Evolutionary conservation across 2,329 filamentous ascomycete genomes (phyloP), one percentile per base, ranked within the genome.

Genomic region (Botrytis paeoniae): DNA sequence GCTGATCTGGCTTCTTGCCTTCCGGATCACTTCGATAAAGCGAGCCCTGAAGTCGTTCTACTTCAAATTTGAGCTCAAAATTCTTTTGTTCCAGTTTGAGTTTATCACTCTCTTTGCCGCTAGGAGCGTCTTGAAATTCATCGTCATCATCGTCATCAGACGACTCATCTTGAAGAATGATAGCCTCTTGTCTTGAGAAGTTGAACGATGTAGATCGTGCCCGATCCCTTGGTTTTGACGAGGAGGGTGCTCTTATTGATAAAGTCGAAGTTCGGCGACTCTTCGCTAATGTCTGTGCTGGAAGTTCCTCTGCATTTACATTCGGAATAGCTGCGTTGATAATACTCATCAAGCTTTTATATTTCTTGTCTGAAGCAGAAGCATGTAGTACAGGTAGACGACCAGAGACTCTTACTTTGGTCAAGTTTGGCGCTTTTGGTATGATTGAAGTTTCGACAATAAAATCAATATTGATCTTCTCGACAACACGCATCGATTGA

Each of bases 381-480:
- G 93, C 96, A 81, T 98, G 95, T 1, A 99, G 86, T 70, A 98
- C 91, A 0, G 97, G 96, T 70, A 99, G 86, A 78, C 97, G 94
- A 2, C 96, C 96, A 1, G 94, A 97, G 48, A 99, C 89, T 74
- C 93, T 92, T 77, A 98, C 91, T 79, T 96, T 96, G 22, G 96
- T 97, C 66, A 99, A 85, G 75, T 98, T 97, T 0, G 95, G 92
- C 0, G 94, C 94, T 80, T 98, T 98, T 0, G 96, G 96, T n/a
- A 99, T 85, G 77, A 99, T 99, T 12, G 95, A 99, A 32, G 93
- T 92, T 81, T 98, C 95, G n/a, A 99, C 89, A 18, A 94, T 90
- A 81, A 99, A 98, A 81, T 98, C 93, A 78, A 99, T 93, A 77
- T 97, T 99, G 84, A 99, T 99, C 76, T 93, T 91, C 81, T 99